Base-by-base conservation (phyloP, 305 asterid genomes). In the Fraxinus sp. region DNA sequence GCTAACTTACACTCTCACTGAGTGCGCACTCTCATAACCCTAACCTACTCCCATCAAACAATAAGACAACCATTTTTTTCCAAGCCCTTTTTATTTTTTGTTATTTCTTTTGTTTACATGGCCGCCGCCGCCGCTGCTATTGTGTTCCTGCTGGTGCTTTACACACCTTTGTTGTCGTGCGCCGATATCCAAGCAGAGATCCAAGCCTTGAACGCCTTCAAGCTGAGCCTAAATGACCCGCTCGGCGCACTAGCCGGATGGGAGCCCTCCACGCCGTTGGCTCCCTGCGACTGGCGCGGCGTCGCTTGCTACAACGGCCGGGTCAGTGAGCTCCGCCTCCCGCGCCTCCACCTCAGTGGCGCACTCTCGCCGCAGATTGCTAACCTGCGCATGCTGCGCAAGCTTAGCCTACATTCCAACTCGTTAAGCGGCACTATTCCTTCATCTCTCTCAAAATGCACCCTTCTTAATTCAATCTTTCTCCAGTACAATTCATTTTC, bases 231-330 rank as follows among this genome's bases (percentile, higher is more conserved):
- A 8, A 84, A 73, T 7, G 97, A 93, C 89, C 95, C 97, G 24
- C 87, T 90, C 18, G 89, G 86, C 41, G 88, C 84, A 14, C 89
- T 93, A 35, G 22, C 3, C 79, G 85, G 84, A 7, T 93, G 97
- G 97, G 86, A 79, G 68, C 77, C 91, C 0, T 87, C 92, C 4
- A 83, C 95, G n/a, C 90, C 90, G 3, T 83, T 85, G 7, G 90
- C 94, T 41, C 97, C 97, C 2, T 93, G 94, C 85, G 94, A 93
- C 86, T 93, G 97, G 97, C 90, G 88, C 28, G 95, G 95, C 11
- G 88, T 93, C 5, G 75, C 77, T 3, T 93, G 97, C 78, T 28
- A 35, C 41, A 41, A 80, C 64, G 79, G 78, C 5, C 86, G 81
- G 28, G 95, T 93, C 5, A 84, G 75, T 43, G 94, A 89, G 82